These are phyloP conservation scores for Coemansia sp. DNA, from an alignment of 192 early-diverging fungal genomes.

Conservation along the genomic window DNA sequence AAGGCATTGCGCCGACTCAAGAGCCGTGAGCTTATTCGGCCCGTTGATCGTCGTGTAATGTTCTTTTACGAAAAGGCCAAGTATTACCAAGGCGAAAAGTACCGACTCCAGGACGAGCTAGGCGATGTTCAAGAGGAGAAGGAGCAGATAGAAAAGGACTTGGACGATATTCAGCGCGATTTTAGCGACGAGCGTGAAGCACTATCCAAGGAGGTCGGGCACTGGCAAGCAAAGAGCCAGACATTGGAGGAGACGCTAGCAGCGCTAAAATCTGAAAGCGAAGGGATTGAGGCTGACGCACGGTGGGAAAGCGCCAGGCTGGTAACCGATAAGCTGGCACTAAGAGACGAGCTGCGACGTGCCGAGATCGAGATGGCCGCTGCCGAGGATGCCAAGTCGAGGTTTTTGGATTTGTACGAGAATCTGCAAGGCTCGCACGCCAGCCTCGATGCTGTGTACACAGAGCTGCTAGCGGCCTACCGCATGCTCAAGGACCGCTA, in stretches of 20 bases:
- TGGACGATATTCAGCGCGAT: slow-evolving; percentile 51
- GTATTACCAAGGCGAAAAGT: slow-evolving; percentile 54
- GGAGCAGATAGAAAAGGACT: slow-evolving; percentile 45
- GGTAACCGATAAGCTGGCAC: slow-evolving; percentile 47
- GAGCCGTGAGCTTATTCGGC: slow-evolving; percentile 31
- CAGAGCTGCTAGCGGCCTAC: slow-evolving; percentile 43
- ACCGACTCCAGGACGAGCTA: slow-evolving; percentile 48
- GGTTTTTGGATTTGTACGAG: slow-evolving; percentile 43
- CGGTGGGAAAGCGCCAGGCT: slow-evolving; percentile 44
- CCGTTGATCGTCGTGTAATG: slow-evolving; percentile 46
- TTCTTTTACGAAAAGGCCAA: slow-evolving; percentile 55
- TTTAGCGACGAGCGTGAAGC: slow-evolving; percentile 50
- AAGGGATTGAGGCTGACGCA: slow-evolving; percentile 37
- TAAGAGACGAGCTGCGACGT: slow-evolving; percentile 47
- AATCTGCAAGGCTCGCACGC: slow-evolving; percentile 27
- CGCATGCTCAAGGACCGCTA: slow-evolving; percentile 38
- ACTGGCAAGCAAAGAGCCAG: slow-evolving; percentile 43
- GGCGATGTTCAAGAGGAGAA: slow-evolving; percentile 28
- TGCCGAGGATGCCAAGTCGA: slow-evolving; percentile 35
- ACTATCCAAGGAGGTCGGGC: slow-evolving; percentile 36
- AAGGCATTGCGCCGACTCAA: slow-evolving; percentile 40
- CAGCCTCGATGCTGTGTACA: slow-evolving; percentile 33
- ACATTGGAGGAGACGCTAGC: slow-evolving; percentile 36
- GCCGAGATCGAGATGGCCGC: slow-evolving; percentile 47
- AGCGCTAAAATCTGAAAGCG: slow-evolving; percentile 21